Evolutionary conservation across 176 grass and related monocot species (phyloP), one percentile per base, ranked within the genome.

Genomic region (Ampelocalamus luodianensis): DNA sequence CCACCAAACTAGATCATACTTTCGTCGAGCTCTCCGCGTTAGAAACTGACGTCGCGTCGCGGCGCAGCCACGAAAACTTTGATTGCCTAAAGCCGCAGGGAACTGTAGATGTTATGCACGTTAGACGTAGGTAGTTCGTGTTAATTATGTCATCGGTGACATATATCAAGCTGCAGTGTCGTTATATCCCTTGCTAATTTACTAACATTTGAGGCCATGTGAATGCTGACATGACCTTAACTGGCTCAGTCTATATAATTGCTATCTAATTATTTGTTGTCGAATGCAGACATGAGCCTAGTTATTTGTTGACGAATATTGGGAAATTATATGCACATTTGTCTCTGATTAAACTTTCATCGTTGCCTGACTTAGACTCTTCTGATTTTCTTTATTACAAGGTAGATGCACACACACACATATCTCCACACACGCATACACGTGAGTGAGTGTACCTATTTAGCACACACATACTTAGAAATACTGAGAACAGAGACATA

Each of bases 91-190:
- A 77, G 78, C 39, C 61, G 23, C 54, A 72, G 43, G n/a, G 15
- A 40, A 80, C 48, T 67, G 68, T 39, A 86, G 65, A 90, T 44
- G 86, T 78, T 20, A 39, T 37, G 72, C 16, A 80, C 15, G 65
- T n/a, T 72, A 36, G 65, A 76, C 44, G 55, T 22, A 51, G 72
- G 37, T 67, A 7, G 59, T 67, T 64, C 80, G 10, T 78, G 67
- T 22, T 82, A 10, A 45, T 45, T 53, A 86, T 90, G 88, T 90
- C 88, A 90, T 82, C 68, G 76, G 46, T 86, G 88, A 90, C 83
- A 82, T 90, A 61, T 66, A 20, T 29, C 22, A 2, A 36, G 27
- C 1, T 34, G 4, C 15, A n/a, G 14, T 24, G 50, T 58, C 40
- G 0, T 53, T 42, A 10, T 34, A 34, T 26, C 72, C 10, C 24